These are phyloP conservation scores for Aspergillus avenaceus DNA, from an alignment of 495 filamentous ascomycete genomes.

Conservation along the genomic window DNA sequence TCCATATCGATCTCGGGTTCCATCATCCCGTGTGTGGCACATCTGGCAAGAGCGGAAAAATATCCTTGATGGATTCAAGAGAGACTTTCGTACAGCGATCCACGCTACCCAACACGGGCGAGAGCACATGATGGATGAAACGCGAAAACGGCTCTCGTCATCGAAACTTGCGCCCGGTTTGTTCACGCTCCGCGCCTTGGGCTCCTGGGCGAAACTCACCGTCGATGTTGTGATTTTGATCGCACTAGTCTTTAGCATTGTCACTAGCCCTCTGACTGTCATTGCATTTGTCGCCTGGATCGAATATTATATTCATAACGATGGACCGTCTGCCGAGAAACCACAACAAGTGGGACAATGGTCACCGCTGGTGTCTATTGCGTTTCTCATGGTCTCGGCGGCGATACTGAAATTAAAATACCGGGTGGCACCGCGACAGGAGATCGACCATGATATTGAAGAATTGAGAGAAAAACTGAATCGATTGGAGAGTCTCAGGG, in stretches of 20 bases:
- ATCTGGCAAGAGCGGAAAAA: conserved; percentile 23
- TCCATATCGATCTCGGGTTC: conserved; percentile 25
- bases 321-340: conserved; percentile 27
- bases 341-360: conserved; percentile 34
- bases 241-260: conserved; percentile 26
- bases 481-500: conserved; percentile 9
- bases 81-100: conserved; percentile 8
- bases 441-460: conserved; percentile 24
- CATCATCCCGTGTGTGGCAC: conserved; percentile 17
- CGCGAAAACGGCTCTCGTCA: background rate
- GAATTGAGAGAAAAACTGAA: conserved; percentile 11
- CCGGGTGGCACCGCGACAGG: conserved; percentile 18
- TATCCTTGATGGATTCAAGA: conserved; percentile 20
- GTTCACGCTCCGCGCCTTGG: conserved; percentile 11
- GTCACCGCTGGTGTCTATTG: conserved; percentile 25
- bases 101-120: background rate
- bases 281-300: conserved; percentile 31
- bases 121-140: background rate
- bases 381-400: conserved; percentile 25
- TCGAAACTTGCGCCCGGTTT: conserved; percentile 2
- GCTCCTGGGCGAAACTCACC: conserved; percentile 8
- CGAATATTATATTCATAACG: conserved; percentile 29
- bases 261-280: conserved; percentile 29
- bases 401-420: conserved; percentile 25
- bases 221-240: conserved; percentile 18